Evolutionary conservation across 306 rosid species (phyloP), one percentile per base, ranked within the genome.

Genomic region (cucumber (Cucumis sativus)): DNA sequence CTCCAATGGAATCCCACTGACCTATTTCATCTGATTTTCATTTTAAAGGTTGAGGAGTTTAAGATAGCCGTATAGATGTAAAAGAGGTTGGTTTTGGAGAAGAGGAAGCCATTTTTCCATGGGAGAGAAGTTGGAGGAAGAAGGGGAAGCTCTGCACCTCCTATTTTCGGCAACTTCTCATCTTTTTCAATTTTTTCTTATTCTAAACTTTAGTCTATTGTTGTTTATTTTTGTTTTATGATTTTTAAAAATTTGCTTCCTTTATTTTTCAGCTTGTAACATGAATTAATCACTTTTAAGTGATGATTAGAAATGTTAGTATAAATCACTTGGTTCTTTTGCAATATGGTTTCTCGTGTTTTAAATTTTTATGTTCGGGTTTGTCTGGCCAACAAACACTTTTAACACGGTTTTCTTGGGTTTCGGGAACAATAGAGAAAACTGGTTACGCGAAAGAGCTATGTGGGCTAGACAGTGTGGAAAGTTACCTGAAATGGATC

Each of bases 401-500:
- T 14, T 49, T 11, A 45, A 45, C 51, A 45, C 4, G 51, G 18
- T 12, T 49, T 14, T 49, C 55, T 13, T 49, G 55, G 4, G 55
- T 49, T 3, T 14, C 1, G 55, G 55, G 55, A 49, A 49, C 4
- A 49, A 51, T 51, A 49, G 17, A 28, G 30, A 28, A 28, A 28
- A 28, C 30, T 28, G 30, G 3, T 28, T 28, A 28, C 30, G 2
- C 30, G 30, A 28, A 23, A 82, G 88, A 84, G 84, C 84, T 83
- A 45, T 83, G 86, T 63, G 97, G 98, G 28, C 85, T 90, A 6
- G 88, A 94, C 80, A 28, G 68, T 74, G 97, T 94, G 47, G 87
- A 94, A 81, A 87, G 74, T 80, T 94, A 85, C 91, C 79, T 94
- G 86, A 83, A 90, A 80, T 88, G 94, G 94, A 83, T 39, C 33